phyloP scores from a whole-genome alignment of 2,329 filamentous ascomycete species.

The Fusarium sp. region DNA sequence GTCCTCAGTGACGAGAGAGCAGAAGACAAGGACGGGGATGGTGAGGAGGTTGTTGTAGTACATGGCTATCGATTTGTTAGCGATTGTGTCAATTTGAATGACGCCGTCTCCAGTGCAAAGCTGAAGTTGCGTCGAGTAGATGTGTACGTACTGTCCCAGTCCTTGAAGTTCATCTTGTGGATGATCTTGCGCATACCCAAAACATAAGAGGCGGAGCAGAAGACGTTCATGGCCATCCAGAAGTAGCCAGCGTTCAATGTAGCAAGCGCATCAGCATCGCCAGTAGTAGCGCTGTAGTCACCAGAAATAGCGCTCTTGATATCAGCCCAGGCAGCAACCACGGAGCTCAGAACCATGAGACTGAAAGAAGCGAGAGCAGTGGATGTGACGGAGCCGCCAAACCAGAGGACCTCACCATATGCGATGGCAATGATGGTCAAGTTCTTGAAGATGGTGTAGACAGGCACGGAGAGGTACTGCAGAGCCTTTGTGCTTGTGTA shows the following conservation, averaged over 20 bases:
- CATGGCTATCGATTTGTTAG: conserved; percentile 76
- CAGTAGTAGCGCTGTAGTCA: conserved; percentile 53
- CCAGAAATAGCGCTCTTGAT: conserved; percentile 84
- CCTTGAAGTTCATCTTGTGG: conserved; percentile 99
- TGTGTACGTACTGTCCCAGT: conserved; percentile 89
- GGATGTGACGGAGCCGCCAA: conserved; percentile 89
- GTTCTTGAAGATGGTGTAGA: conserved; percentile 99
- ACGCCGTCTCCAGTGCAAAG: neutral
- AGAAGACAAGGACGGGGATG: conserved; percentile 87
- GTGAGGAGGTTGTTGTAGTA: conserved; percentile 99
- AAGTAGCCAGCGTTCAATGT: conserved; percentile 95
- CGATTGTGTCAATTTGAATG: neutral
- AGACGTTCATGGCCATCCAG: conserved; percentile 98
- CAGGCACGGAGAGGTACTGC: conserved; percentile 95
- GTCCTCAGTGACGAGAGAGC: conserved; percentile 87
- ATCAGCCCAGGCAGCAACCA: conserved; percentile 97
- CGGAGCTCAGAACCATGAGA: conserved; percentile 93
- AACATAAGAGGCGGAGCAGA: conserved; percentile 91
- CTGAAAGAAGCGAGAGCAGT: conserved; percentile 93
- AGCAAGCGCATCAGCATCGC: conserved; percentile 75
- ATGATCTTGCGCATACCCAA: conserved; percentile 97
- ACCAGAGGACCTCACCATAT: conserved; percentile 98
- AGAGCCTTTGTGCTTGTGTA: conserved; percentile 97
- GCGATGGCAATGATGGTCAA: conserved; percentile 98
- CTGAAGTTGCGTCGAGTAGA: neutral